phyloP scores from a whole-genome alignment of 352 stramenopile species.

The Saprolegnia parasitica region DNA sequence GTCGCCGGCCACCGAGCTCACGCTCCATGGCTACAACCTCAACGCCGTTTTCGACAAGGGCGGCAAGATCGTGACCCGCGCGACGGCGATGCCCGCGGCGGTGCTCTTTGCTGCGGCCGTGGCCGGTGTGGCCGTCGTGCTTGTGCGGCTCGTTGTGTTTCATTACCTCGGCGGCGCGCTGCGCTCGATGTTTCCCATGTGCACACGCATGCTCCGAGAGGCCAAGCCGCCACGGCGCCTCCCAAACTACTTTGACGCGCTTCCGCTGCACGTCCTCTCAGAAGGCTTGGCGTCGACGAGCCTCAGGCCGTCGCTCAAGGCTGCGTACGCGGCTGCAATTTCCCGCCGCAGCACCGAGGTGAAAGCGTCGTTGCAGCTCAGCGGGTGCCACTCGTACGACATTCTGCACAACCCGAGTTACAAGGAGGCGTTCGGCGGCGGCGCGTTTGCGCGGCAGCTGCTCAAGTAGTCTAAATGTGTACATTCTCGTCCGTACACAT shows the following conservation, averaged over 20 bases:
- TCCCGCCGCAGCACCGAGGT: neutral
- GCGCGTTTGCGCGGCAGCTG: conserved; percentile 13
- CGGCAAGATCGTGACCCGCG: conserved; percentile 51
- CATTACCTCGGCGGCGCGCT: conserved; percentile 58
- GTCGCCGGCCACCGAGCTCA: neutral
- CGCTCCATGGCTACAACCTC: conserved; percentile 8
- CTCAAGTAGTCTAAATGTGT: neutral
- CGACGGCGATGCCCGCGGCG: conserved; percentile 64
- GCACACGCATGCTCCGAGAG: conserved; percentile 53
- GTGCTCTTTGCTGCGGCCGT: conserved; percentile 72
- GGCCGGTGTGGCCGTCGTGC: conserved; percentile 41
- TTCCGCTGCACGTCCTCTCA: conserved; percentile 11
- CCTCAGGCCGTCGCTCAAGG: conserved; percentile 8
- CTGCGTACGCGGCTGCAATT: neutral
- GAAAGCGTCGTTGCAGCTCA: neutral
- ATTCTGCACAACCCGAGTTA: conserved; percentile 24
- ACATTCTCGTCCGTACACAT: neutral
- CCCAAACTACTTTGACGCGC: conserved; percentile 84
- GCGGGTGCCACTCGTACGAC: conserved; percentile 25
- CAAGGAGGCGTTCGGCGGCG: conserved; percentile 26
- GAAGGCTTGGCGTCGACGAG: conserved; percentile 15
- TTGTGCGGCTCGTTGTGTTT: conserved; percentile 60
- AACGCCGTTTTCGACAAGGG: conserved; percentile 28
- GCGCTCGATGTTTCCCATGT: conserved; percentile 48
- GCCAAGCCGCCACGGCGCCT: conserved; percentile 52